A percentile compares a stretch with the other conserved stretches of the same genome.
Conservation (phyloP, 1,139 yeast species). For the Pichia sp. region DNA sequence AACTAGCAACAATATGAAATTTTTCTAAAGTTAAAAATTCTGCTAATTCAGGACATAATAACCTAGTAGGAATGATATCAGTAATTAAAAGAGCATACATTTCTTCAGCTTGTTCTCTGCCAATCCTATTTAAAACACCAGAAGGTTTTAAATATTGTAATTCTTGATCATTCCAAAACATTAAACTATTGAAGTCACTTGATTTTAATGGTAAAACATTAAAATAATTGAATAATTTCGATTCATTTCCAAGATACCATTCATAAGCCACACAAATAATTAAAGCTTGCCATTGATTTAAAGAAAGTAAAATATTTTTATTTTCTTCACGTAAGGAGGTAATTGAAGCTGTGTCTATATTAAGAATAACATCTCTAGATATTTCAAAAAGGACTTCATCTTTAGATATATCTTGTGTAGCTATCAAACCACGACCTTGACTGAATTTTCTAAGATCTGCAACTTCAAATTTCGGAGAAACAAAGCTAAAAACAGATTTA, state of each 20-base stretch:
- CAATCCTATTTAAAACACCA: conserved; percentile 60
- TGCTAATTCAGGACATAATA: conserved; percentile 22
- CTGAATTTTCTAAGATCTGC: conserved; percentile 49
- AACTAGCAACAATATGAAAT: conserved; percentile 66
- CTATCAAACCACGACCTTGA: conserved; percentile 79
- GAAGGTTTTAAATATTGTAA: conserved; percentile 59
- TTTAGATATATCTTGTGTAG: conserved; percentile 48
- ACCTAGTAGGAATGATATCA: conserved; percentile 26
- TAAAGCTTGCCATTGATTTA: conserved; percentile 73
- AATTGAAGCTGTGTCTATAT: conserved; percentile 51
- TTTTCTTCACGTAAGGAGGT: conserved; percentile 32
- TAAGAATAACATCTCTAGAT: conserved; percentile 54
- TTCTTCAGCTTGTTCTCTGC: conserved; percentile 57
- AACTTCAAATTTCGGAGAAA: conserved; percentile 53
- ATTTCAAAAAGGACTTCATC: conserved; percentile 64
- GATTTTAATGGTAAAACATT: conserved; percentile 52
- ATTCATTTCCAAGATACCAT: conserved; percentile 35
- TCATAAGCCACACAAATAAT: conserved; percentile 65
- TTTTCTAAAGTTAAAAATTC: conserved; percentile 40
- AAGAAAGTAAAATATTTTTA: conserved; percentile 34
- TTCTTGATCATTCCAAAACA: conserved; percentile 67
- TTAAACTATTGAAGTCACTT: conserved; percentile 53
- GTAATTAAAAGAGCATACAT: conserved; percentile 43
- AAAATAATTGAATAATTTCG: conserved; percentile 68
- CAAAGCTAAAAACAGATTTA: conserved; percentile 34